Evolutionary conservation across 441 rosid species (phyloP), one percentile per base, ranked within the genome.

Genomic region (Adansonia rubrostipa): DNA sequence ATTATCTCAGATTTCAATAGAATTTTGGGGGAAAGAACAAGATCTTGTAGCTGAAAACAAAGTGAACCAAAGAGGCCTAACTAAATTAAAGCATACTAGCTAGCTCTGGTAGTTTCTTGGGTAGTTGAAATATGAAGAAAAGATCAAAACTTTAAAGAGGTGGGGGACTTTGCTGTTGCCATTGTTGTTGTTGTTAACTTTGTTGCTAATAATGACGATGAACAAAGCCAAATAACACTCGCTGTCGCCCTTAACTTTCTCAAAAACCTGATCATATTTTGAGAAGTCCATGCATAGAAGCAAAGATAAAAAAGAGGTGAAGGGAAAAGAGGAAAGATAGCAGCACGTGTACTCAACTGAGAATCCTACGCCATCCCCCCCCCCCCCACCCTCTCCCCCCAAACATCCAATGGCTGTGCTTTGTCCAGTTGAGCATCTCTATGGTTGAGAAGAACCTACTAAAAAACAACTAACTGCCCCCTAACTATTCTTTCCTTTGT

Each of bases 231-330:
- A 71, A 70, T 69, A 77, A 74, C 3, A 51, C 1, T 6, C 1
- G 0, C 1, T 0, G 1, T 76, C 51, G 53, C 42, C 56, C 19
- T 20, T 45, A 20, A 47, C 66, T 57, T 3, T 14, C 65, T 40
- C 19, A 9, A 11, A 68, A 56, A 19, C 6, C 69, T 15, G 78
- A 76, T 79, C 71, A 85, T 61, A 77, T 78, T 36, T 80, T 77
- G 88, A 86, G 91, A 89, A 89, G 82, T 85, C 92, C 88, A 89
- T 86, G 92, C 92, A 87, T 71, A 84, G 85, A 86, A 87, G 92
- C 89, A 87, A 87, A 84, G 88, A 82, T 75, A 2, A 10, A 13
- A 50, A 8, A 0, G 14, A 50, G 14, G n/a, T 11, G 3, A 50
- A 13, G 4, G 54, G 1, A n/a, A 24, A 15, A 24, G 40, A 11